Evolutionary conservation across 192 early-diverging fungal species (phyloP).

Genomic region (Thamnidium elegans): DNA sequence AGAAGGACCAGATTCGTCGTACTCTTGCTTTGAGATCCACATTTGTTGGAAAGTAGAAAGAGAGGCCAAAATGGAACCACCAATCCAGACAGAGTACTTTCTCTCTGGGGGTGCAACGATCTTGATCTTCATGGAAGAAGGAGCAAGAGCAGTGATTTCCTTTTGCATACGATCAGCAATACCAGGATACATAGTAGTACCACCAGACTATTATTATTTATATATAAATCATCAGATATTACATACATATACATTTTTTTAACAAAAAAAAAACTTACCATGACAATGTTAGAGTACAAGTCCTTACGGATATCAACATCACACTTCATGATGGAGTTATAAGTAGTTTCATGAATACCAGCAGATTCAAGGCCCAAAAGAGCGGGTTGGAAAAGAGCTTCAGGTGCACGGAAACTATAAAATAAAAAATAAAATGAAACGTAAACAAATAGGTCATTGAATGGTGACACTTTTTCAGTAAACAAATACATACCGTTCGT

Average conservation of each 20-base stretch:
- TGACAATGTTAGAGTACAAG: constrained; percentile 21
- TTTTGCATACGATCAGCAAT: constrained; percentile 97
- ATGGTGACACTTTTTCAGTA: neutral
- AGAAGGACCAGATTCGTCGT: constrained; percentile 32
- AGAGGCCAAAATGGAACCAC: constrained; percentile 96
- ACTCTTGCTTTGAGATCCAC: constrained; percentile 93
- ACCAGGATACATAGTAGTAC: constrained; percentile 98
- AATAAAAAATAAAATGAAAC: neutral
- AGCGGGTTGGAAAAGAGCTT: constrained; percentile 96
- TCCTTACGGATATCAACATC: constrained; percentile 19
- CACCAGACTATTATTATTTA: constrained; percentile 41
- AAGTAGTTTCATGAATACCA: constrained; percentile 97
- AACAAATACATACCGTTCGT: constrained; percentile 65
- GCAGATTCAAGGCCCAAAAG: constrained; percentile 86
- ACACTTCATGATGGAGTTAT: constrained; percentile 19
- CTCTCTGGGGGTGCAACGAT: constrained; percentile 98
- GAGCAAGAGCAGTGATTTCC: constrained; percentile 94
- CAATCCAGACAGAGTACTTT: constrained; percentile 99
- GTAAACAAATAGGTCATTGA: neutral
- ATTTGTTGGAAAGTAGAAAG: constrained; percentile 98
- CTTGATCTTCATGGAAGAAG: constrained; percentile 96
- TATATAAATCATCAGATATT: neutral
- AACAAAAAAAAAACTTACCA: neutral
- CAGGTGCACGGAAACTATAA: constrained; percentile 86
- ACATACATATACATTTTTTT: neutral